phyloP scores from a whole-genome alignment of 2,329 filamentous ascomycete species.

The Cadophora sp. region DNA sequence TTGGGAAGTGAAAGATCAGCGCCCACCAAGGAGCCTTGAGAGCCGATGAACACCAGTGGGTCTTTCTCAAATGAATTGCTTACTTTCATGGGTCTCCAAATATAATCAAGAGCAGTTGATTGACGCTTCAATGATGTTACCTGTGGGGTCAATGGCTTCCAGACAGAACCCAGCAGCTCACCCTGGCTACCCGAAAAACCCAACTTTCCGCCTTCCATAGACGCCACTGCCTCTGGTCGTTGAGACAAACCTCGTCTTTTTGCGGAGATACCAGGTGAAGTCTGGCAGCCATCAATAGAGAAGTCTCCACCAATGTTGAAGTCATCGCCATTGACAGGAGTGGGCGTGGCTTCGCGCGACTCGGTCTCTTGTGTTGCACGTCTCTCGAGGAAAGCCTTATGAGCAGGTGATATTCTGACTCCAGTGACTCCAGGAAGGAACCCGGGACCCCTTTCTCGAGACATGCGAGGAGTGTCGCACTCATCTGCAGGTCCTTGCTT shows the following conservation, averaged over 20 bases:
- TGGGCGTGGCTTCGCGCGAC: neutral
- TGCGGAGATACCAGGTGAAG: neutral
- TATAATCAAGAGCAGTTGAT: neutral
- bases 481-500: neutral
- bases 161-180: neutral
- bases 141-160: neutral
- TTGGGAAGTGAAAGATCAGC: no score
- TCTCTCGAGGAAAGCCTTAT: slow-evolving; percentile 11
- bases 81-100: neutral
- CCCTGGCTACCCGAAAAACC: neutral
- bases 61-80: neutral
- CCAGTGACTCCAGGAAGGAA: slow-evolving; percentile 7
- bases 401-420: neutral
- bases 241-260: neutral
- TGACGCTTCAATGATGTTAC: neutral
- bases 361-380: neutral
- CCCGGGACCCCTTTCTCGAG: neutral
- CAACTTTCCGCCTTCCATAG: slow-evolving; percentile 1
- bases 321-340: neutral
- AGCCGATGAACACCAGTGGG: neutral
- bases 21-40: neutral
- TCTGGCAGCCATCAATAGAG: neutral
- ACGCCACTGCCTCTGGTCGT: neutral
- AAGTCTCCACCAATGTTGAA: neutral
- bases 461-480: neutral